Conservation (phyloP, 2,329 filamentous ascomycete genomes). For the Incumbomyces lentus region DNA sequence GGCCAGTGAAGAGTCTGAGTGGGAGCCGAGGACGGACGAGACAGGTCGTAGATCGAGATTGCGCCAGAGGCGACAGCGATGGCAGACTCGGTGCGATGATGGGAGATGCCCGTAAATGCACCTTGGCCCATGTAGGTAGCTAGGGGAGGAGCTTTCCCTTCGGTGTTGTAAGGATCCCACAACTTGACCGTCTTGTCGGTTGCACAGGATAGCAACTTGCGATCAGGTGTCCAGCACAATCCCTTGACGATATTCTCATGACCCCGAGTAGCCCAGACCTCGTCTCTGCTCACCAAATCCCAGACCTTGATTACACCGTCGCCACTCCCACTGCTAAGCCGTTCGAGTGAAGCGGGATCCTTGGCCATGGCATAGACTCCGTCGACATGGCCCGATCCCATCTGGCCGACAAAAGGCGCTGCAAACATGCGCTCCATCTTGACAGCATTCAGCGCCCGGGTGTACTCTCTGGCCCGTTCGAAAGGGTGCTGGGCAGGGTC, state of each 20-base stretch:
- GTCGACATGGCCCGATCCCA: slow-evolving; percentile 85
- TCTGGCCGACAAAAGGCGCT: slow-evolving; percentile 70
- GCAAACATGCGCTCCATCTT: slow-evolving; percentile 92
- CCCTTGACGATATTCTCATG: slow-evolving; percentile 93
- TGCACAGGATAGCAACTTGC: slow-evolving; percentile 76
- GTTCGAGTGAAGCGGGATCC: slow-evolving; percentile 62
- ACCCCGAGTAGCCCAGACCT: slow-evolving; percentile 67
- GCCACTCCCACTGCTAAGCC: slow-evolving; percentile 73
- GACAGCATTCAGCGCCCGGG: slow-evolving; percentile 67
- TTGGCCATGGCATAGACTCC: slow-evolving; percentile 75
- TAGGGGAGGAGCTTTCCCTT: slow-evolving; percentile 57
- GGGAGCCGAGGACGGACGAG: slow-evolving; percentile 63
- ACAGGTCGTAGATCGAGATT: slow-evolving; percentile 82
- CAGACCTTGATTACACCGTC: slow-evolving; percentile 93
- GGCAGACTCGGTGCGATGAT: slow-evolving; percentile 66
- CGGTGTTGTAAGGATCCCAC: slow-evolving; percentile 75
- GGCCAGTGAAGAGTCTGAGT: slow-evolving; percentile 81
- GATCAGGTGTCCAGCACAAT: slow-evolving; percentile 76
- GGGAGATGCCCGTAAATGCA: slow-evolving; percentile 73
- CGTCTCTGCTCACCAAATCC: slow-evolving; percentile 63
- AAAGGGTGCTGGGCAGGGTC: slow-evolving; percentile 84
- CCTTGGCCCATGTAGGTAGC: slow-evolving; percentile 75
- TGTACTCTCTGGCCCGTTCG: slow-evolving; percentile 80
- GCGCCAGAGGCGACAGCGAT: slow-evolving; percentile 68
- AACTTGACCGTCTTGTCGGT: slow-evolving; percentile 80